phyloP scores from a whole-genome alignment of 495 filamentous ascomycete genomes.

The Tuber aestivum region DNA sequence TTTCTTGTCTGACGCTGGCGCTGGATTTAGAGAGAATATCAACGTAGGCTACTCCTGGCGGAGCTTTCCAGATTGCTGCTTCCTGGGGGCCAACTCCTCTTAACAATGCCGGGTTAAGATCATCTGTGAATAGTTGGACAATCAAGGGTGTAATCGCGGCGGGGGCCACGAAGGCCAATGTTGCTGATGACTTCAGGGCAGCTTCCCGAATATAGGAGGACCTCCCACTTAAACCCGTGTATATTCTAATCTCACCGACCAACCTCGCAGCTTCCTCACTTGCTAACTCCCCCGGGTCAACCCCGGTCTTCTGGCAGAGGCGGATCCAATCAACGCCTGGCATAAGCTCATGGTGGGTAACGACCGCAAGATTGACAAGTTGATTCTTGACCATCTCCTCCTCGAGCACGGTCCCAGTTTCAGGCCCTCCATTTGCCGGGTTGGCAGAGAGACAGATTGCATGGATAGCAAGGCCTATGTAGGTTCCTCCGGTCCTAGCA shows the following conservation, averaged over 20 bases:
- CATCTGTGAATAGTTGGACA: slow-evolving; percentile 62
- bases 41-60: slow-evolving; percentile 77
- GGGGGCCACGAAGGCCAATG: slow-evolving; percentile 88
- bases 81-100: slow-evolving; percentile 71
- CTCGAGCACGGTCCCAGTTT: slow-evolving; percentile 43
- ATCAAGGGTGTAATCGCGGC: slow-evolving; percentile 70
- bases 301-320: slow-evolving; percentile 64
- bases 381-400: slow-evolving; percentile 53
- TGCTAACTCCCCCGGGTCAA: slow-evolving; percentile 76
- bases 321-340: slow-evolving; percentile 81
- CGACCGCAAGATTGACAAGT: slow-evolving; percentile 66
- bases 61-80: slow-evolving; percentile 82
- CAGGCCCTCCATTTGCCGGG: slow-evolving; percentile 39
- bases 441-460: slow-evolving; percentile 59
- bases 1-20: slow-evolving; percentile 66
- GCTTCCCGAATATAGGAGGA: slow-evolving; percentile 55
- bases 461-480: slow-evolving; percentile 60
- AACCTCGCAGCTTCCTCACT: slow-evolving; percentile 46
- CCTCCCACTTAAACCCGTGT: slow-evolving; percentile 37
- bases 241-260: slow-evolving; percentile 37
- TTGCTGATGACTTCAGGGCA: slow-evolving; percentile 72
- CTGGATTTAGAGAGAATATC: slow-evolving; percentile 71
- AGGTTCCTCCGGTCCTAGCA: slow-evolving; percentile 59
- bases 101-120: slow-evolving; percentile 62
- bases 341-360: slow-evolving; percentile 72